phyloP scores from a whole-genome alignment of 2,329 filamentous ascomycete species.

The Clonostachys rosea region DNA sequence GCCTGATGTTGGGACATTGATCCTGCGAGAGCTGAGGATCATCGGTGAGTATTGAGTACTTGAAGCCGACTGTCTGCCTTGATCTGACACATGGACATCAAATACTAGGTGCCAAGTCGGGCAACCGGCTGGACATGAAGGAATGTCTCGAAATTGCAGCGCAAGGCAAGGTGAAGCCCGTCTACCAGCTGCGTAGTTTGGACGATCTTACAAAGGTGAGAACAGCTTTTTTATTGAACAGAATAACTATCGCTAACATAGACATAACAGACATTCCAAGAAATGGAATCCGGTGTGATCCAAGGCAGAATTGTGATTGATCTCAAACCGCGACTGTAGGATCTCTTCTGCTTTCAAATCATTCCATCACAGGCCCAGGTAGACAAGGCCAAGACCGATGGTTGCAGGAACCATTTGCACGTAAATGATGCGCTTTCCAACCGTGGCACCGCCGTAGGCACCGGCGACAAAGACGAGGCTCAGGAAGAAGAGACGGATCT shows the following conservation, averaged over 20 bases:
- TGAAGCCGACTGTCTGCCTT: no score
- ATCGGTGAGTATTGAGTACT: background rate
- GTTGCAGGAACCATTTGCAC: conserved; percentile 25
- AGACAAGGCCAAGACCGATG: conserved; percentile 19
- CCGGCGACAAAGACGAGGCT: conserved; percentile 38
- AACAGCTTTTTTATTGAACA: no score
- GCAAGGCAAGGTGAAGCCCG: background rate
- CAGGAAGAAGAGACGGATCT: conserved; percentile 43
- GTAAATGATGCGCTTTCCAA: conserved; percentile 31
- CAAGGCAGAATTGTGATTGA: conserved; percentile 1
- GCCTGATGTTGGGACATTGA: background rate
- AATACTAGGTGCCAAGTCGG: background rate
- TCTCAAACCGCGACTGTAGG: background rate
- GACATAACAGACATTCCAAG: background rate
- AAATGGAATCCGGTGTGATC: background rate
- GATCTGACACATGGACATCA: background rate
- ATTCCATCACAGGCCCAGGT: conserved; percentile 11
- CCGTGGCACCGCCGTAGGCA: conserved; percentile 35
- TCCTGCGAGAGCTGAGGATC: background rate
- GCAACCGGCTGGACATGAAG: background rate
- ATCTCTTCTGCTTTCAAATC: background rate
- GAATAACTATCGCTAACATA: no score
- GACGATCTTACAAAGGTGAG: background rate
- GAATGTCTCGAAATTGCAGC: background rate
- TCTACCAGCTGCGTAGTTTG: background rate